Conservation (phyloP, 371 early-diverging fungal genomes). For the Apophysomyces trapeziformis region DNA sequence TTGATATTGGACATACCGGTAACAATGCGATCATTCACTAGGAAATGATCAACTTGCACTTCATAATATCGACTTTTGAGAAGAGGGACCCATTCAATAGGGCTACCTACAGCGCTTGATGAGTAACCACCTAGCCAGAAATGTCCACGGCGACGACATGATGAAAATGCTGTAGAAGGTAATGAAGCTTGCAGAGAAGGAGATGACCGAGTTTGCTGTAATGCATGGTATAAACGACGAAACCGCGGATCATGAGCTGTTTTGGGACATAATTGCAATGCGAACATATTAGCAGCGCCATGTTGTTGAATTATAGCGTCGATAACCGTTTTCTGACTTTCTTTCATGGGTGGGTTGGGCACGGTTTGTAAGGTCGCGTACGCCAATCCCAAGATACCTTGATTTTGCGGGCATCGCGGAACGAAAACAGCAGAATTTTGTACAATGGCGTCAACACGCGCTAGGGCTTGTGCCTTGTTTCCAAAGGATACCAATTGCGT, state of each 20-base stretch:
- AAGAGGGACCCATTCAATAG: conserved; percentile 19
- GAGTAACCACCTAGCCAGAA: conserved; percentile 26
- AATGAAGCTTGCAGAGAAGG: too few relatives aligned
- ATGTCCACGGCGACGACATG: conserved; percentile 15
- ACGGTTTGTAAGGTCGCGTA: conserved; percentile 23
- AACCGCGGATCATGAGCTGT: conserved; percentile 1
- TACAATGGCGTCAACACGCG: conserved; percentile 22
- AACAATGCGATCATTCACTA: conserved; percentile 31
- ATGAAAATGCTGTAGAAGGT: background rate
- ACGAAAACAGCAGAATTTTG: conserved; percentile 12
- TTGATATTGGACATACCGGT: conserved; percentile 34
- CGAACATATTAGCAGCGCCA: conserved; percentile 15
- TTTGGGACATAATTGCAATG: conserved; percentile 20
- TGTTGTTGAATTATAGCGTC: conserved; percentile 16
- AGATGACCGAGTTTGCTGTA: background rate
- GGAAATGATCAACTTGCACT: conserved; percentile 40
- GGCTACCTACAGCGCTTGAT: background rate
- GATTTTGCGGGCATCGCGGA: conserved; percentile 22
- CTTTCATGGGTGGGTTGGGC: conserved; percentile 8
- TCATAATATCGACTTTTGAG: conserved; percentile 38
- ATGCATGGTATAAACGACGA: background rate
- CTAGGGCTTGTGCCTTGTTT: conserved; percentile 8
- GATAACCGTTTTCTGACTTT: conserved; percentile 17
- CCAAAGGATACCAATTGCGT: conserved; percentile 11
- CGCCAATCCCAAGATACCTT: conserved; percentile 25